Conservation (phyloP, 2,329 filamentous ascomycete genomes). For the Drechslerella dactyloides region DNA sequence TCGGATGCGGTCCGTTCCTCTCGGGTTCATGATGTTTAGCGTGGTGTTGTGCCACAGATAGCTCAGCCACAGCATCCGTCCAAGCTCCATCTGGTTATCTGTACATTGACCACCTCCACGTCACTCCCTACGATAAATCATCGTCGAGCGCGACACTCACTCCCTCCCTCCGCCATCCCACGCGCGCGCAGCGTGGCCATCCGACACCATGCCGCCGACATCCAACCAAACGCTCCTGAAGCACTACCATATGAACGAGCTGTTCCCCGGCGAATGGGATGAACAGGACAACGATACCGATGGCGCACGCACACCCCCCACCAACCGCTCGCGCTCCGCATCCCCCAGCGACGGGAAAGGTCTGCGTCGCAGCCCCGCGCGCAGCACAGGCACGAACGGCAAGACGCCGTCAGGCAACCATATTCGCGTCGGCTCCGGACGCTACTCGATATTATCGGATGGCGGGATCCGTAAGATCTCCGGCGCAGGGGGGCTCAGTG, state of each 20-base stretch:
- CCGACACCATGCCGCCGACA: conserved; percentile 32
- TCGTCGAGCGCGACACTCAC: neutral
- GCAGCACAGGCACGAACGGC: conserved; percentile 9
- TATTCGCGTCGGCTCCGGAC: conserved; percentile 37
- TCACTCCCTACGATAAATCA: neutral
- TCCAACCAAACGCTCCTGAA: conserved; percentile 54
- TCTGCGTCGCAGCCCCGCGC: conserved; percentile 30
- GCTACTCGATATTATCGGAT: conserved; percentile 54
- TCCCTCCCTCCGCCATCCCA: conserved; percentile 1
- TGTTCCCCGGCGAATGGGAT: conserved; percentile 54
- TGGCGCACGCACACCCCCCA: conserved; percentile 14
- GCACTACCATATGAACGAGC: conserved; percentile 54
- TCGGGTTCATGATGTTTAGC: too few relatives aligned
- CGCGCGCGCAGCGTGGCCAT: neutral
- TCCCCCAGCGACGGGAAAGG: conserved; percentile 28
- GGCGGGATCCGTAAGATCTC: conserved; percentile 49
- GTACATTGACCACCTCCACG: too few relatives aligned
- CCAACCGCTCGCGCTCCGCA: conserved; percentile 25
- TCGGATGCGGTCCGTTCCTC: too few relatives aligned
- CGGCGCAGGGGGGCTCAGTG: conserved; percentile 50
- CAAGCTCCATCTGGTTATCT: too few relatives aligned
- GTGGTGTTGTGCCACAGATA: too few relatives aligned
- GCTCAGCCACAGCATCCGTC: too few relatives aligned
- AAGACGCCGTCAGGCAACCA: conserved; percentile 5
- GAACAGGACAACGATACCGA: conserved; percentile 51